These are phyloP conservation scores for Naganishia vishniacii DNA, from an alignment of 768 basidiomycete species.

Conservation along the genomic window DNA sequence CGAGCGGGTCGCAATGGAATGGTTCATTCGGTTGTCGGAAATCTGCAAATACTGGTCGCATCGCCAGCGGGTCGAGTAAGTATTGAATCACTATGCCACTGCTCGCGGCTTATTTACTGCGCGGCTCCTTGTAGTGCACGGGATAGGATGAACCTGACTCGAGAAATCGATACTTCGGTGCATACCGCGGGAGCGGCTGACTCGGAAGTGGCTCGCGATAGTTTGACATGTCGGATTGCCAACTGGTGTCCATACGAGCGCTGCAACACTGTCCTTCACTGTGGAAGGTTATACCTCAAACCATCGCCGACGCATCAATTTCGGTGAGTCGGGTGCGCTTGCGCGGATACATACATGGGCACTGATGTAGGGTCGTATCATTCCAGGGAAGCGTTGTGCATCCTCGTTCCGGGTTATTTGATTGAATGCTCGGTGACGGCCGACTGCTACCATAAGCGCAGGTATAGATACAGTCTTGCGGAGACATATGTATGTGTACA, in stretches of 20 bases:
- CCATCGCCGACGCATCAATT: conserved; percentile 69
- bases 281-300: conserved; percentile 68
- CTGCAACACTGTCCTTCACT: conserved; percentile 68
- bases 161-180: neutral
- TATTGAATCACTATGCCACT: neutral
- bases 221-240: neutral
- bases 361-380: neutral
- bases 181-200: conserved; percentile 50
- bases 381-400: conserved; percentile 1
- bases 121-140: conserved; percentile 31
- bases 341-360: neutral
- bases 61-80: conserved; percentile 63
- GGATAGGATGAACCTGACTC: conserved; percentile 36
- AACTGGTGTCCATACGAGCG: conserved; percentile 81
- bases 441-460: conserved; percentile 56
- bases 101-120: neutral
- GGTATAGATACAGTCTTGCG: conserved; percentile 45
- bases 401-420: conserved; percentile 52
- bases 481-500: conserved; percentile 45
- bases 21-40: conserved; percentile 70
- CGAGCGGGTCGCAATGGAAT: conserved; percentile 67
- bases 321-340: conserved; percentile 55
- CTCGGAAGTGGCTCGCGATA: conserved; percentile 12
- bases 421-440: conserved; percentile 2
- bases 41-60: conserved; percentile 73